Evolutionary conservation across 1,284 basidiomycete species (phyloP), one percentile per base, ranked within the genome.

Genomic region (Exobasidium rhododendri): DNA sequence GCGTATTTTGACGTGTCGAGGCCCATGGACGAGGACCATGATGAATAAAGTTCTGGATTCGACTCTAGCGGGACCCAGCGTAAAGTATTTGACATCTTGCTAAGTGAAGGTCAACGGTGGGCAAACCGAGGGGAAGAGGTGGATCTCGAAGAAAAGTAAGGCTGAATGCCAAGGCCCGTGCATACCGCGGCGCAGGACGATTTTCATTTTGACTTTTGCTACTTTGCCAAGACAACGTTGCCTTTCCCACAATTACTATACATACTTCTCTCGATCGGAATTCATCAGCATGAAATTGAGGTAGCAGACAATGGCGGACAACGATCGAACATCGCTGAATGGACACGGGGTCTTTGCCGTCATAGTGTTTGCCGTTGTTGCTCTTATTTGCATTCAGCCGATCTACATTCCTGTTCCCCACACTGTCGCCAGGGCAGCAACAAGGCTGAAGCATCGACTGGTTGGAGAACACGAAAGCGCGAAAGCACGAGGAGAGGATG

Each of bases 1-100:
- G 80, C 69, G 62, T 82, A 81, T n/a, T 68, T 53, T 5, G 71
- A 60, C 1, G 74, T 70, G 56, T 77, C 69, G 30, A 79, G 59
- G 40, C 77, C 77, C 58, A 79, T 68, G 13, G 51, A 58, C 2
- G 60, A 45, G 49, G 70, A 69, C 76, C 76, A 79, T 31, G 46
- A 26, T 44, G 50, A 31, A 64, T 78, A 79, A 43, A 79, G 68
- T 52, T 77, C 79, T 2, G 79, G 79, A 56, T 80, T 79, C 29
- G 78, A 74, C 56, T 80, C 79, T 44, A 80, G 65, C 11, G 79
- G 79, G 1, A 80, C 74, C 79, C 79, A 80, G 7, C 56, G 59
- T 26, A 61, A 3, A 2, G 40, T 29, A 29, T 7, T 26, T 10
- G 47, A 26, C 47, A 50, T 50, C 20, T n/a, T n/a, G n/a, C n/a